Base-by-base conservation (phyloP, 1,284 basidiomycete species). In the Sphagnurus paluster region DNA sequence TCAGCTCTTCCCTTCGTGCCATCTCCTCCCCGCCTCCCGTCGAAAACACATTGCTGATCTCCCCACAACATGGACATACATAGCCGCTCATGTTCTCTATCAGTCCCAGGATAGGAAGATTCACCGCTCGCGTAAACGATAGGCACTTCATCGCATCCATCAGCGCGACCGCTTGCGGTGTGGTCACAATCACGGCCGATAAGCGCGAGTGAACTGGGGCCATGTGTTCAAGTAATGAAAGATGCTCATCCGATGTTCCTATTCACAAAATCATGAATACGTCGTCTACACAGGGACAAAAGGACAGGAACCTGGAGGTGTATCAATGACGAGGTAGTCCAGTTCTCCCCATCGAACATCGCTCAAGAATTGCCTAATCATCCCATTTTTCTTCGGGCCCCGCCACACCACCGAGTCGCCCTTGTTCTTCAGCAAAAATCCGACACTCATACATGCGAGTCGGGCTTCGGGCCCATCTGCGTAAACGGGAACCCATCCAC, bases 31-130 rank as follows among this genome's bases (percentile, higher is more conserved):
- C 97, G 2, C 97, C 97, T 9, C 94, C 94, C 8, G 84, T 90
- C 5, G 95, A 97, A 70, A 98, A 99, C 40, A 97, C 84, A 62
- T 97, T 93, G 68, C 87, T 93, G 55, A 98, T 79, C 66, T 98
- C 94, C 19, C 89, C 87, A 59, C 92, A 95, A 61, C 91, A 94
- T 17, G 96, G 96, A 62, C 97, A 99, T 8, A 91, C 90, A 69
- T 98, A 99, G 32, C 97, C 97, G 48, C 93, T 93, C 97, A 99
- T 98, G 70, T 99, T 99, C 65, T 99, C 97, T 52, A 99, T 87
- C 40, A 99, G 68, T 5, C 97, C 97, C 37, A 98, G 70, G n/a
- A 99, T 85, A 4, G 90, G 93, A 7, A 99, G 74, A 24, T 79
- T 75, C 39, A 94, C 89, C 19, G 93, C 84, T 14, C 87, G 84